phyloP scores from a whole-genome alignment of 148 eudicot genomes.

The Rhododendron vialii region DNA sequence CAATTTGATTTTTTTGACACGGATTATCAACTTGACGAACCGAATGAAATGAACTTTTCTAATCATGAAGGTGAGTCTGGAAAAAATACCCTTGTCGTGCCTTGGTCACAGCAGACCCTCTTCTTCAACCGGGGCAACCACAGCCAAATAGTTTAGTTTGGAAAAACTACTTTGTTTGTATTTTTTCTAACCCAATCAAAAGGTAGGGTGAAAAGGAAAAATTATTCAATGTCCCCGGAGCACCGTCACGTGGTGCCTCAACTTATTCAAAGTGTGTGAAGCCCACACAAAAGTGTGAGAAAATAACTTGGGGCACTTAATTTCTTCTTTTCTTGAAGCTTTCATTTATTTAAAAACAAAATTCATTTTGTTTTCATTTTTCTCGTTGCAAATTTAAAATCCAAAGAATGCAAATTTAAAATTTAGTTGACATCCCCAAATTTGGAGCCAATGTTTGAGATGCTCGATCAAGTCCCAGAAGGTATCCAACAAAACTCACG shows the following conservation, averaged over 20 bases:
- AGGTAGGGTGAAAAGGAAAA: background rate
- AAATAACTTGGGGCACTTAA: background rate
- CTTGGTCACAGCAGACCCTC: background rate
- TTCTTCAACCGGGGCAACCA: background rate
- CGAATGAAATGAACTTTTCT: background rate
- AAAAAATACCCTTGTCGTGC: background rate
- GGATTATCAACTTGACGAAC: background rate
- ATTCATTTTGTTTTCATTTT: background rate
- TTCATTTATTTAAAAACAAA: background rate
- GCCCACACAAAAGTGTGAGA: no score
- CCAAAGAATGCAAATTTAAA: no score
- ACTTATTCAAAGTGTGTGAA: no score
- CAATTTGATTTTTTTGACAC: background rate
- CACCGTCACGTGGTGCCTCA: no score
- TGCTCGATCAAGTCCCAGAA: background rate
- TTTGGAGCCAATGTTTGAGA: background rate
- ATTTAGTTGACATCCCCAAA: background rate
- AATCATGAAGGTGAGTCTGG: background rate
- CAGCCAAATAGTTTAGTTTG: background rate
- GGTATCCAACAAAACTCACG: background rate
- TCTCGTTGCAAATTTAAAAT: background rate
- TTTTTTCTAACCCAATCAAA: background rate
- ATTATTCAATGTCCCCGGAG: no score
- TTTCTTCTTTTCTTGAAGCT: background rate
- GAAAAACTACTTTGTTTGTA: background rate